These are phyloP conservation scores for Dothidotthia symphoricarpi DNA, from an alignment of 2,329 filamentous ascomycete species.

Conservation along the genomic window DNA sequence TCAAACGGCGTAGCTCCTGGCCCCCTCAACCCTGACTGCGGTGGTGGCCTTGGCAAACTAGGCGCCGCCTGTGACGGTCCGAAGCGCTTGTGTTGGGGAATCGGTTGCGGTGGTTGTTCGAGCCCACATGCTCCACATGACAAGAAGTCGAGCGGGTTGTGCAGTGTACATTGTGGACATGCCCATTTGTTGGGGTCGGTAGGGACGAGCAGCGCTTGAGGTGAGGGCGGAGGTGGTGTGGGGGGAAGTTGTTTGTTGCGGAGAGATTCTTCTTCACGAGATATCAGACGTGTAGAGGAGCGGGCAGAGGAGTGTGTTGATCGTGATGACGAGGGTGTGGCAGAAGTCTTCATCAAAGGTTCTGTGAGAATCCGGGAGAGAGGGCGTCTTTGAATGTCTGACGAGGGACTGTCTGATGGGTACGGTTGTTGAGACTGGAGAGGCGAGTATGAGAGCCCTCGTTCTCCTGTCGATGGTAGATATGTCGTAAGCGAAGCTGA, in stretches of 20 bases:
- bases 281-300: constrained; percentile 24
- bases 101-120: constrained; percentile 51
- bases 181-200: constrained; percentile 51
- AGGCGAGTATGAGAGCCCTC: constrained; percentile 22
- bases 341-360: constrained; percentile 1
- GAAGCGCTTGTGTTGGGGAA: constrained; percentile 35
- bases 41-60: constrained; percentile 32
- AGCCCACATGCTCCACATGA: constrained; percentile 60
- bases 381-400: constrained; percentile 27
- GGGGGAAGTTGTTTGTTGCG: constrained; percentile 29
- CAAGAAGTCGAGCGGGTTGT: constrained; percentile 59
- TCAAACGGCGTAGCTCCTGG: constrained; percentile 42
- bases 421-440: constrained; percentile 7
- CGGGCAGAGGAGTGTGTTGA: constrained; percentile 6
- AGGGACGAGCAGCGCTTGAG: constrained; percentile 18
- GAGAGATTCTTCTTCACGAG: constrained; percentile 25
- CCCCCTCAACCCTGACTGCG: constrained; percentile 27
- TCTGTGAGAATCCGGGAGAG: constrained; percentile 37
- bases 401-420: constrained; percentile 11
- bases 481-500: constrained; percentile 48
- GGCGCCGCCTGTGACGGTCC: constrained; percentile 23
- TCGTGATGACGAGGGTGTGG: constrained; percentile 10
- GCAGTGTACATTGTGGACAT: constrained; percentile 61
- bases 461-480: constrained; percentile 1
- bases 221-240: constrained; percentile 30